phyloP scores from a whole-genome alignment of 495 filamentous ascomycete genomes.

The Penicillium ucsense region DNA sequence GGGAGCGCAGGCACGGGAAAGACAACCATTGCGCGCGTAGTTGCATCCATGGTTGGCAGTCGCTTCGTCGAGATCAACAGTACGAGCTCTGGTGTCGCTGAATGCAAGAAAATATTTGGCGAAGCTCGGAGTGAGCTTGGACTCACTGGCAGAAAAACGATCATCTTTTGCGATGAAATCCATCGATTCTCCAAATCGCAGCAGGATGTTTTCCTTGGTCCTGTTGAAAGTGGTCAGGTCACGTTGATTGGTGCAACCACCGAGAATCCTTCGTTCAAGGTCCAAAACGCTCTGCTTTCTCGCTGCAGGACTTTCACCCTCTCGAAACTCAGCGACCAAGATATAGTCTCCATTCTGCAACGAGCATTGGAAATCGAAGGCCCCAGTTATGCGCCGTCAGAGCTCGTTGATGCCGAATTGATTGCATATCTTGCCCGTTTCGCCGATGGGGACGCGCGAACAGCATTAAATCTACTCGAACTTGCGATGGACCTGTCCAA shows the following conservation, averaged over 20 bases:
- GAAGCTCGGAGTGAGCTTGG: conserved; percentile 76
- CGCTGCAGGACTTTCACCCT: conserved; percentile 87
- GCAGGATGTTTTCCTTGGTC: conserved; percentile 90
- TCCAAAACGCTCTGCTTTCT: conserved; percentile 79
- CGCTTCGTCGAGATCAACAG: conserved; percentile 96
- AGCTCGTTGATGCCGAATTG: conserved; percentile 67
- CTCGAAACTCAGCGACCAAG: conserved; percentile 56
- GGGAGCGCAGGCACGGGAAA: conserved; percentile 88
- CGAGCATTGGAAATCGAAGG: conserved; percentile 62
- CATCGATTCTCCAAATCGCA: conserved; percentile 89
- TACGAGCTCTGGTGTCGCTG: conserved; percentile 80
- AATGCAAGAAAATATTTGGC: conserved; percentile 87
- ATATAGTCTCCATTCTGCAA: conserved; percentile 61
- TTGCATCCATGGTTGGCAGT: conserved; percentile 69
- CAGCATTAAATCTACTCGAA: conserved; percentile 85
- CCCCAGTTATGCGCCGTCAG: conserved; percentile 40
- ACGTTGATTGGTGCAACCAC: conserved; percentile 94
- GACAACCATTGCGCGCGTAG: conserved; percentile 91
- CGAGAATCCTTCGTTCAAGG: conserved; percentile 93
- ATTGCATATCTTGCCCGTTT: conserved; percentile 74
- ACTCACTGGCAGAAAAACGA: conserved; percentile 81
- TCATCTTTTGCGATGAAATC: conserved; percentile 97
- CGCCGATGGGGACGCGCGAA: conserved; percentile 84
- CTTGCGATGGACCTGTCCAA: conserved; percentile 61
- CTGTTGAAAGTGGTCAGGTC: conserved; percentile 83